These are phyloP conservation scores for Aspergillus awamori DNA, from an alignment of 2,329 filamentous ascomycete genomes.

Conservation along the genomic window DNA sequence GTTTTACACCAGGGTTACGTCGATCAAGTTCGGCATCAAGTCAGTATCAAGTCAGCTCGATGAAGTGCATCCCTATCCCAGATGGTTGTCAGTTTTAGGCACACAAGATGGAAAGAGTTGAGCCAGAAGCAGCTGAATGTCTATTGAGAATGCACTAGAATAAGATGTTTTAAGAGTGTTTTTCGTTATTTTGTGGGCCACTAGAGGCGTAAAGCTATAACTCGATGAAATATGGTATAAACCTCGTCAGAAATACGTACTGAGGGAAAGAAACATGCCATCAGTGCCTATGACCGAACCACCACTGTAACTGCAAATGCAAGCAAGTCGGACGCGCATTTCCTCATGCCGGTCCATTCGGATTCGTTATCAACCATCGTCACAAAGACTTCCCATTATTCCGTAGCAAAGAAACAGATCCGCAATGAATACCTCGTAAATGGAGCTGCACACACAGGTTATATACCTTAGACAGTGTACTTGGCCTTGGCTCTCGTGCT, in stretches of 20 bases:
- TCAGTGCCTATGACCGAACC: constrained; percentile 31
- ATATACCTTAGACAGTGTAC: constrained; percentile 69
- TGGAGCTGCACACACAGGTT: constrained; percentile 9
- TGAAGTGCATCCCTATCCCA: not conserved
- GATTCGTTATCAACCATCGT: constrained; percentile 23
- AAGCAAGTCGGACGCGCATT: constrained; percentile 14
- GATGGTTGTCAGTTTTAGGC: not conserved
- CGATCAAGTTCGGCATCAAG: not conserved
- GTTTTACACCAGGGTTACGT: not conserved
- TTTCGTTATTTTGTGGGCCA: constrained; percentile 12
- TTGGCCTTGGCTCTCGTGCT: constrained; percentile 97
- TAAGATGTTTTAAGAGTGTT: constrained; percentile 3
- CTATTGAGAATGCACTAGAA: not conserved
- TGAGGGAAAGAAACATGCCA: constrained; percentile 39
- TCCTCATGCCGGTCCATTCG: constrained; percentile 19
- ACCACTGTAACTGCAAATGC: constrained; percentile 31
- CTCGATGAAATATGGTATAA: constrained; percentile 30
- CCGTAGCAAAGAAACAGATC: constrained; percentile 20
- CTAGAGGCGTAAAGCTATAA: constrained; percentile 18
- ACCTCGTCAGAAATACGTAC: constrained; percentile 34
- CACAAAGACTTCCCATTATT: constrained; percentile 20
- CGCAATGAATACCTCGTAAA: constrained; percentile 24
- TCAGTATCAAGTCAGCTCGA: not conserved
- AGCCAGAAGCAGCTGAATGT: not conserved
- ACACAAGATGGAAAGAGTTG: not conserved